A percentile compares a stretch with the other conserved stretches of the same genome.
These are phyloP conservation scores for Betula pendula DNA, from an alignment of 306 rosid genomes.

Conservation along the genomic window DNA sequence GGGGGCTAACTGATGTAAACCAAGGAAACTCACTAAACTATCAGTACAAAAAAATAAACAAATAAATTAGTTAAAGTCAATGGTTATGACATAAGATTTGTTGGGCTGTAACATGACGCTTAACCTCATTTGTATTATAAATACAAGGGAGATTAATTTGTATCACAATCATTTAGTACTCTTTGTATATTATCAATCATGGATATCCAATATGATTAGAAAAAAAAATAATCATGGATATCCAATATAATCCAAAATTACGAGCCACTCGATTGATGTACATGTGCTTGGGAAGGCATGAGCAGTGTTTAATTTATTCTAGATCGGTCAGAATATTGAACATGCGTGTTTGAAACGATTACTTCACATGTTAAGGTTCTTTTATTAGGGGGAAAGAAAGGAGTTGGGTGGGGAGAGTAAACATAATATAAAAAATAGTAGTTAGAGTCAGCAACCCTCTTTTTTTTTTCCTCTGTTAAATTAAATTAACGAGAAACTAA, in stretches of 20 bases:
- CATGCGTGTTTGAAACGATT: conserved; percentile 32
- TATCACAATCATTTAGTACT: conserved; percentile 8
- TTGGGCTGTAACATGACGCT: conserved; percentile 30
- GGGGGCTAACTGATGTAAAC: neutral
- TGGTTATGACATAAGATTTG: conserved; percentile 1
- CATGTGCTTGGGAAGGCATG: conserved; percentile 11
- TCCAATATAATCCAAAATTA: conserved; percentile 1
- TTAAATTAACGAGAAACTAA: neutral
- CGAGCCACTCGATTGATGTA: conserved; percentile 13
- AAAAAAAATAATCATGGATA: conserved; percentile 13
- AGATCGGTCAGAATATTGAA: conserved; percentile 31
- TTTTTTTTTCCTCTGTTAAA: neutral
- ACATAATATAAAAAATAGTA: conserved; percentile 11
- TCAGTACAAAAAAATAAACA: neutral
- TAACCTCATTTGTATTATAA: conserved; percentile 14
- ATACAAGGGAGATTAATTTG: conserved; percentile 11
- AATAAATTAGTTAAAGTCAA: conserved; percentile 25
- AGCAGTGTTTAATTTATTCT: conserved; percentile 1
- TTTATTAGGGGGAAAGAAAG: neutral
- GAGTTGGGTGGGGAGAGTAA: neutral
- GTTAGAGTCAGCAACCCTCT: neutral
- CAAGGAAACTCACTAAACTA: conserved; percentile 14
- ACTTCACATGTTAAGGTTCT: conserved; percentile 29
- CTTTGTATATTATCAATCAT: neutral
- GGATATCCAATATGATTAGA: conserved; percentile 5